Evolutionary conservation across 1,284 basidiomycete genomes (phyloP), one percentile per base, ranked within the genome.

Genomic region (Fomitopsis schrenkii): DNA sequence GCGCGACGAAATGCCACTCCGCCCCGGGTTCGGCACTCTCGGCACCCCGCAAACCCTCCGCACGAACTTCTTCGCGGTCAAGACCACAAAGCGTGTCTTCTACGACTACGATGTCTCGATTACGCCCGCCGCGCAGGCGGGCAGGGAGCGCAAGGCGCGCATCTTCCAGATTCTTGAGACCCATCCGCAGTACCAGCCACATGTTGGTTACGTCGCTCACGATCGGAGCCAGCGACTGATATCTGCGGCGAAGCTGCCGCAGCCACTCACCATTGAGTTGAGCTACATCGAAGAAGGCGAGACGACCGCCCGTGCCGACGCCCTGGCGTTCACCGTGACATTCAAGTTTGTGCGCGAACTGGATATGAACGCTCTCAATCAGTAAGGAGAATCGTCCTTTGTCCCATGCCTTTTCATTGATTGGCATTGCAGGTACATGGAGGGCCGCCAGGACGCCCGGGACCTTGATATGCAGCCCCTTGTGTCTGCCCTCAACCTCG

Each of bases 11-110:
- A 82, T 82, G 12, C 89, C 88, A 5, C 74, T 84, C 3, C 83
- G 90, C 8, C 88, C 88, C 0, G 85, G 85, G 0, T 91, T 79
- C 64, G 90, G 90, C 8, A 87, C 81, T 0, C 67, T 74, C 1
- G 90, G 90, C 2, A 77, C 62, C 2, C 61, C 76, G 0, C 80
- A 85, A 55, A 79, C 74, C 0, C 72, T 91, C 7, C 80, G 90
- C 0, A 77, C 88, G 44, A 92, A 92, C 68, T 89, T 90, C 71
- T 90, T 90, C 69, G 65, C 86, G 0, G 69, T 90, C 28, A 78
- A 71, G 38, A 70, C 85, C 28, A 79, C 82, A 0, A 79, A 81
- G 57, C 76, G 77, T 0, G 68, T 72, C 1, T 74, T 85, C 7
- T 86, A 83, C 66, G 87, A 91, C 64, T 91, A 92, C 67, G 73